phyloP scores from a whole-genome alignment of 805 yeast genomes.

The Yarrowia phangngaensis region DNA sequence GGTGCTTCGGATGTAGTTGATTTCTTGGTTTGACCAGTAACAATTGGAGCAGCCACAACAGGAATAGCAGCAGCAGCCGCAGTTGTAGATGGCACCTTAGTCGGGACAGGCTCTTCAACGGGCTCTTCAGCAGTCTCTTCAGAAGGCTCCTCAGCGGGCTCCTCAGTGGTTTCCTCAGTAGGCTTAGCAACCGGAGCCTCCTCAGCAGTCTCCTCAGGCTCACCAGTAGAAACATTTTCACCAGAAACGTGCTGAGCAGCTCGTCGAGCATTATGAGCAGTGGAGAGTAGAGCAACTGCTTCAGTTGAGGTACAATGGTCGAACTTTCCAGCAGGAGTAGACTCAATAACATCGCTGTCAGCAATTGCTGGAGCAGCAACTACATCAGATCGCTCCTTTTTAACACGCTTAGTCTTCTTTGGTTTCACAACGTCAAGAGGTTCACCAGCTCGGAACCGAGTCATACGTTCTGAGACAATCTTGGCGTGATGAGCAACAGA shows the following conservation, averaged over 20 bases:
- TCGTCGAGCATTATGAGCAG: conserved; percentile 24
- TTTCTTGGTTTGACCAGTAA: background rate
- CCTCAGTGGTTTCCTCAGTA: conserved; percentile 30
- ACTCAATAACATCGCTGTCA: too few relatives aligned
- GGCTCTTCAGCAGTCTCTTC: background rate
- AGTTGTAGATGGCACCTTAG: background rate
- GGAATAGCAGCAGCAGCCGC: conserved; percentile 6
- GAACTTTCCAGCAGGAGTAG: conserved; percentile 1
- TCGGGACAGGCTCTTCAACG: too few relatives aligned
- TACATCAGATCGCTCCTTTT: conserved; percentile 13
- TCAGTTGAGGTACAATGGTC: conserved; percentile 21
- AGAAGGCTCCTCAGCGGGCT: conserved; percentile 27
- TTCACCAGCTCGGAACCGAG: conserved; percentile 22
- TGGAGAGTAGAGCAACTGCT: conserved; percentile 13
- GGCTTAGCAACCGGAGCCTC: conserved; percentile 27
- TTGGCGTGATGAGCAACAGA: conserved; percentile 13
- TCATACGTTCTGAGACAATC: conserved; percentile 17
- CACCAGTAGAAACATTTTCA: conserved; percentile 35
- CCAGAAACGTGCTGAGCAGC: conserved; percentile 29
- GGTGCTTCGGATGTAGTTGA: background rate
- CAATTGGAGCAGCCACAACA: background rate
- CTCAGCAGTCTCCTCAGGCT: background rate
- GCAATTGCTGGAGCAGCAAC: conserved; percentile 11
- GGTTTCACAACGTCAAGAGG: conserved; percentile 18
- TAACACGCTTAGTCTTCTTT: conserved; percentile 18